Evolutionary conservation across 805 yeast species (phyloP).

Genomic region (Ogataea nakhonphanomensis): DNA sequence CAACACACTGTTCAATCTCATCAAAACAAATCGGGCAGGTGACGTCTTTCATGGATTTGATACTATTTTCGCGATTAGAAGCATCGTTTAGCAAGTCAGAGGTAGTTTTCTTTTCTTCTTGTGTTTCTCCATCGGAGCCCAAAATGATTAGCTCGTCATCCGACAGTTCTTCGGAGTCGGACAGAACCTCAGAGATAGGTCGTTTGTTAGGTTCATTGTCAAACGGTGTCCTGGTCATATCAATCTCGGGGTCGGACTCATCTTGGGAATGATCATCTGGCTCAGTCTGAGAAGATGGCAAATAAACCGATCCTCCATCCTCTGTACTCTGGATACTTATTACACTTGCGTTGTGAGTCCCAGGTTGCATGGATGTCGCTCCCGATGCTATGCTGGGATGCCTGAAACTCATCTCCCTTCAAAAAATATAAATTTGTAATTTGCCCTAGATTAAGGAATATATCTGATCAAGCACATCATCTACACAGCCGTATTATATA

Average conservation of each 20-base stretch:
- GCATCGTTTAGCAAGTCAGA: constrained; percentile 29
- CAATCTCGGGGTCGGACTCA: constrained; percentile 7
- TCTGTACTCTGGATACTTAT: constrained; percentile 8
- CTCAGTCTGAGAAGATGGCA: constrained; percentile 6
- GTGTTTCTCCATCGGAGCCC: constrained; percentile 36
- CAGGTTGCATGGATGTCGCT: constrained; percentile 6
- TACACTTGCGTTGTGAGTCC: background rate
- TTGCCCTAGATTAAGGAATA: constrained; percentile 1
- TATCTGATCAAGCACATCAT: background rate
- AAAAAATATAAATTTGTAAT: background rate
- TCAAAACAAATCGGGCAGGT: constrained; percentile 58
- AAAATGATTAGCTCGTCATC: constrained; percentile 30
- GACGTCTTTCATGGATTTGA: constrained; percentile 34
- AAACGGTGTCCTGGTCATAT: constrained; percentile 7
- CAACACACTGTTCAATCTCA: constrained; percentile 44
- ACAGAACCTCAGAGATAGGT: constrained; percentile 7
- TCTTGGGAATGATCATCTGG: constrained; percentile 3
- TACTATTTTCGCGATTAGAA: constrained; percentile 18
- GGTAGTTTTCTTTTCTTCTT: constrained; percentile 32
- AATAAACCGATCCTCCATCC: constrained; percentile 4
- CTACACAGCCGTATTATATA: constrained; percentile 5
- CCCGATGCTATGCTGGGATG: constrained; percentile 19
- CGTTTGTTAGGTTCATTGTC: background rate
- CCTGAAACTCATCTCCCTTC: constrained; percentile 14
- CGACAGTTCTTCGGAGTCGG: constrained; percentile 24